These are phyloP conservation scores for Albifimbria verrucaria DNA, from an alignment of 2,329 filamentous ascomycete genomes.

Conservation along the genomic window DNA sequence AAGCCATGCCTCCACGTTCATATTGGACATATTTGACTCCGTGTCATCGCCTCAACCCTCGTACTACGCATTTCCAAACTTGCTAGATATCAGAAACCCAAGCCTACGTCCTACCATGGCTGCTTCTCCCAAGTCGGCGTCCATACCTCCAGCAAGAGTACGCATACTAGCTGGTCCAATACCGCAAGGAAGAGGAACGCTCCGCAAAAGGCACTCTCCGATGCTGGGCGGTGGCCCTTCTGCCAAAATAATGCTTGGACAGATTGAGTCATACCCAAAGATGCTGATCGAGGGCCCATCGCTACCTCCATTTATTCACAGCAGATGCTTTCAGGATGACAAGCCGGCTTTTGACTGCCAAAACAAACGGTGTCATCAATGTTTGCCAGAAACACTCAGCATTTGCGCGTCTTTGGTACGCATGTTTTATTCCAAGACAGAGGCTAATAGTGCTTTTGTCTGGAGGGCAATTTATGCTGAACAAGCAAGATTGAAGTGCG, in stretches of 20 bases:
- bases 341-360: constrained; percentile 1
- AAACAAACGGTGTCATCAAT: constrained; percentile 8
- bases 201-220: too few relatives aligned
- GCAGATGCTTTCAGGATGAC: constrained; percentile 9
- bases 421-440: constrained; percentile 11
- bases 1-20: too few relatives aligned
- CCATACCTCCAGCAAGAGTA: too few relatives aligned
- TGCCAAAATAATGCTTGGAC: constrained; percentile 12
- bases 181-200: too few relatives aligned
- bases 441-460: constrained; percentile 9
- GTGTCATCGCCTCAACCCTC: too few relatives aligned
- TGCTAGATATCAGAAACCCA: too few relatives aligned
- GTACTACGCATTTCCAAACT: too few relatives aligned
- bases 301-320: constrained; percentile 17
- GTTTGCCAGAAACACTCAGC: constrained; percentile 10
- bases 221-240: not conserved
- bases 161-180: too few relatives aligned
- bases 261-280: constrained; percentile 13
- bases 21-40: too few relatives aligned
- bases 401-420: constrained; percentile 12
- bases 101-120: too few relatives aligned
- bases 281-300: constrained; percentile 12
- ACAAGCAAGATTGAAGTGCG: constrained; percentile 3
- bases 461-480: constrained; percentile 16
- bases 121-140: too few relatives aligned